Evolutionary conservation across 1,284 basidiomycete species (phyloP).

Genomic region (Puccinia polysora): DNA sequence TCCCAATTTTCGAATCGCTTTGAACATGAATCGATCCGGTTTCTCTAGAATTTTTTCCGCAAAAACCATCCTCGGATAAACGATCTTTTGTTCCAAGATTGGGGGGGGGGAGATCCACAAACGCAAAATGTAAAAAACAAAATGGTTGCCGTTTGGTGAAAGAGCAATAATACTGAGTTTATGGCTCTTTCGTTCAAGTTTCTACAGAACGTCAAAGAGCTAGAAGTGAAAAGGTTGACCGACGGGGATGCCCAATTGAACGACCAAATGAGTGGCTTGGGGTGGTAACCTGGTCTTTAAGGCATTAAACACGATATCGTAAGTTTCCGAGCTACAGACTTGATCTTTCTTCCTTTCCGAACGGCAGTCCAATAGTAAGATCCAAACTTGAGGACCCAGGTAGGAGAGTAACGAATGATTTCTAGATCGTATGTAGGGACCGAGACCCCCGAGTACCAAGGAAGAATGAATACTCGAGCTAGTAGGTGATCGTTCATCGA

Average conservation of each 20-base stretch:
- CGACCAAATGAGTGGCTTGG: slow-evolving; percentile 51
- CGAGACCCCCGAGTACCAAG: slow-evolving; percentile 66
- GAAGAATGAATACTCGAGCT: slow-evolving; percentile 44
- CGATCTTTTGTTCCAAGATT: slow-evolving; percentile 63
- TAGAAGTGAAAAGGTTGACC: slow-evolving; percentile 43
- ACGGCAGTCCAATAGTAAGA: slow-evolving; percentile 73
- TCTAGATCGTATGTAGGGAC: slow-evolving; percentile 70
- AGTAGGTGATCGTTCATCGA: slow-evolving; percentile 58
- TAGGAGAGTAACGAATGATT: slow-evolving; percentile 75
- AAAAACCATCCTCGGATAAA: slow-evolving; percentile 89
- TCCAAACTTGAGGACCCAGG: slow-evolving; percentile 48
- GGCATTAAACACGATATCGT: slow-evolving; percentile 64
- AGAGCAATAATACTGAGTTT: neutral
- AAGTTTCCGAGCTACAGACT: slow-evolving; percentile 69
- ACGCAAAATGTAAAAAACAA: neutral
- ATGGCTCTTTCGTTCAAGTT: too few species aligned
- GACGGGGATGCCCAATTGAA: slow-evolving; percentile 53
- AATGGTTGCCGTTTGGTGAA: neutral
- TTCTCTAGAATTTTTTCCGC: slow-evolving; percentile 55
- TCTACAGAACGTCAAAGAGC: too few species aligned
- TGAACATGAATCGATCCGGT: slow-evolving; percentile 15
- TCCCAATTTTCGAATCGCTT: slow-evolving; percentile 18
- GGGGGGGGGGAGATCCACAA: neutral
- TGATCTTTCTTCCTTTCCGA: slow-evolving; percentile 78
- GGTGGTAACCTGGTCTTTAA: slow-evolving; percentile 45